phyloP scores from a whole-genome alignment of 208 protist species.

The Crithidia acanthocephali region DNA sequence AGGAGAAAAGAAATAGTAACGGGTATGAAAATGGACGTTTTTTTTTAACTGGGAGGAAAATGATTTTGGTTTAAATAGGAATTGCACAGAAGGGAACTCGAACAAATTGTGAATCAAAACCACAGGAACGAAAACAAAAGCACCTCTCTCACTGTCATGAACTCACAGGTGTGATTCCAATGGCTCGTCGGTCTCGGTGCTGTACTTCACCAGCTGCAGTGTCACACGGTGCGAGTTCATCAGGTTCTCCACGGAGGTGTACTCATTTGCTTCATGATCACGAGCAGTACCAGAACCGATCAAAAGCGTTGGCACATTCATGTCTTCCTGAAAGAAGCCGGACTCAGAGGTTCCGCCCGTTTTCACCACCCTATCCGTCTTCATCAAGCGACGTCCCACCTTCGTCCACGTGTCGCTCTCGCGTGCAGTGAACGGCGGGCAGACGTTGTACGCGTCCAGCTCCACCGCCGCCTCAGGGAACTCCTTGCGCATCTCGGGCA shows the following conservation, averaged over 20 bases:
- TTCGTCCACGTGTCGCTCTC: conserved; percentile 43
- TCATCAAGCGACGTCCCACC: conserved; percentile 27
- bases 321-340: conserved; percentile 53
- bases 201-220: background rate
- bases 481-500: conserved; percentile 43
- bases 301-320: conserved; percentile 45
- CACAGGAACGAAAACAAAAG: too few relatives aligned
- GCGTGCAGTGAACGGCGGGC: conserved; percentile 31
- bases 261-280: conserved; percentile 58
- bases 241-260: conserved; percentile 29
- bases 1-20: too few relatives aligned
- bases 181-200: conserved; percentile 7
- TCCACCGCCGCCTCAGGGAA: conserved; percentile 28
- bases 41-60: too few relatives aligned
- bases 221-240: conserved; percentile 1
- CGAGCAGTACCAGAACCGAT: conserved; percentile 45
- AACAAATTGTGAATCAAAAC: too few relatives aligned
- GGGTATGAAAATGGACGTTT: too few relatives aligned
- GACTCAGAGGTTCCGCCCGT: conserved; percentile 43
- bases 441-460: conserved; percentile 19
- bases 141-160: too few relatives aligned
- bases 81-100: too few relatives aligned
- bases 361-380: conserved; percentile 14
- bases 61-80: too few relatives aligned
- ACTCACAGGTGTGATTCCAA: conserved; percentile 9